Percentiles rank a stretch among this genome's conserved stretches.
phyloP scores from a whole-genome alignment of 1,284 basidiomycete species.

The Macrocybe sp. region DNA sequence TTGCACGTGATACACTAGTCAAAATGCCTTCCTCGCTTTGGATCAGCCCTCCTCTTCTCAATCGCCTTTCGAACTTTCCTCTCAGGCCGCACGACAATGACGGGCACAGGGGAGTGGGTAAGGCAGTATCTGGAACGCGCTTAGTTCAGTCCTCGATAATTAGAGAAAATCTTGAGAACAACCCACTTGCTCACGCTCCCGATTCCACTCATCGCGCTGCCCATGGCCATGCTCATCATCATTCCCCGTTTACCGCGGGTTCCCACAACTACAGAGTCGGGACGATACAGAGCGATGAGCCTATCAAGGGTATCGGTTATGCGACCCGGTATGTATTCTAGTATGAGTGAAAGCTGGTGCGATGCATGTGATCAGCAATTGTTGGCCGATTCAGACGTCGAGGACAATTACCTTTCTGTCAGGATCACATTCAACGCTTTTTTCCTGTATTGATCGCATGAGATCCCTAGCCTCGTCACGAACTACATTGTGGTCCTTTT shows the following conservation, averaged over 20 bases:
- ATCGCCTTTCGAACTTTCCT: slow-evolving; percentile 78
- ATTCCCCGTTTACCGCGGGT: slow-evolving; percentile 70
- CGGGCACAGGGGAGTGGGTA: slow-evolving; percentile 86
- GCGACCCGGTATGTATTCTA: slow-evolving; percentile 92
- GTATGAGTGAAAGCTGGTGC: slow-evolving; percentile 78
- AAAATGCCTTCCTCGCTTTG: slow-evolving; percentile 81
- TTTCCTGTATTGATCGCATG: slow-evolving; percentile 77
- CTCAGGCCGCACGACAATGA: slow-evolving; percentile 88
- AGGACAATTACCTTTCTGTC: slow-evolving; percentile 58
- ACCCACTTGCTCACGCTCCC: slow-evolving; percentile 62
- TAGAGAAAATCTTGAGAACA: neutral
- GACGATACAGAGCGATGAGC: slow-evolving; percentile 92
- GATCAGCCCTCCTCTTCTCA: slow-evolving; percentile 79
- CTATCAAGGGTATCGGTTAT: slow-evolving; percentile 87
- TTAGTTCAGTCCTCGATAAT: slow-evolving; percentile 8
- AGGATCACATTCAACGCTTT: slow-evolving; percentile 76
- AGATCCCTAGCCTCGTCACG: slow-evolving; percentile 86
- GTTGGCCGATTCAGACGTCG: slow-evolving; percentile 1
- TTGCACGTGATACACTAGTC: slow-evolving; percentile 22
- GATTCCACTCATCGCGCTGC: slow-evolving; percentile 31
- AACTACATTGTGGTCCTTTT: slow-evolving; percentile 79
- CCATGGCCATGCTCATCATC: slow-evolving; percentile 33
- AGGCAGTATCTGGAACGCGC: slow-evolving; percentile 64
- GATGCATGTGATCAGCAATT: neutral
- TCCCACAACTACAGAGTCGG: slow-evolving; percentile 92